phyloP scores from a whole-genome alignment of 2,329 filamentous ascomycete species.

The Penicillium hordei region DNA sequence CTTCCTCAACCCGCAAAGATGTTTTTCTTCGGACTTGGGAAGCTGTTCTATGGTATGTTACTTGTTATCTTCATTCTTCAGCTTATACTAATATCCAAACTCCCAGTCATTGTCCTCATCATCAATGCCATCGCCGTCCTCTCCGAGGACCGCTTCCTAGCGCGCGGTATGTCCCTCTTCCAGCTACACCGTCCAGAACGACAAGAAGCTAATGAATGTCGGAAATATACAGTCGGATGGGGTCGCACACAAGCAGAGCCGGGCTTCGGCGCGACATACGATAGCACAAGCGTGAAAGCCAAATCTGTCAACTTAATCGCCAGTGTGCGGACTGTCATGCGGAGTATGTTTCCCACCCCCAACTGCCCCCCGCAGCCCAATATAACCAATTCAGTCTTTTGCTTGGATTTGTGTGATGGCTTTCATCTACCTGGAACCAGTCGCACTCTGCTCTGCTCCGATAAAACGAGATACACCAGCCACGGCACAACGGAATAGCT shows the following conservation, averaged over 20 bases:
- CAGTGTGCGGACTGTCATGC: constrained; percentile 86
- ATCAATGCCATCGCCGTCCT: constrained; percentile 92
- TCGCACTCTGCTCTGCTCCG: neutral
- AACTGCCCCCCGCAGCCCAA: neutral
- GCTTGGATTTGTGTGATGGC: neutral
- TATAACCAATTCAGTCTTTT: neutral
- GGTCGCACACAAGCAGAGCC: constrained; percentile 64
- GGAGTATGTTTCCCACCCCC: constrained; percentile 62
- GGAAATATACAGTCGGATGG: constrained; percentile 70
- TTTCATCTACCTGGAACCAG: neutral
- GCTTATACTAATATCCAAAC: constrained; percentile 4
- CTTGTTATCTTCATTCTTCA: neutral
- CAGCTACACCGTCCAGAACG: neutral
- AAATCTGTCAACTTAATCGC: constrained; percentile 88
- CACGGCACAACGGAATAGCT: neutral
- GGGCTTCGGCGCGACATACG: constrained; percentile 69
- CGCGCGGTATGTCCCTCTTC: constrained; percentile 58
- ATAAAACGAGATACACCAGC: neutral
- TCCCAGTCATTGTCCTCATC: constrained; percentile 74
- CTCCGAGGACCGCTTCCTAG: constrained; percentile 91
- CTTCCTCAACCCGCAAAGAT: constrained; percentile 45
- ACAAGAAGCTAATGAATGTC: constrained; percentile 9
- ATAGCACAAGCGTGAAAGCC: constrained; percentile 77
- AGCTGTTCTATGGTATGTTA: constrained; percentile 68
- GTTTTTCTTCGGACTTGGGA: constrained; percentile 69